These are phyloP conservation scores for Geranomyces variabilis DNA, from an alignment of 192 early-diverging fungal genomes.

Conservation along the genomic window DNA sequence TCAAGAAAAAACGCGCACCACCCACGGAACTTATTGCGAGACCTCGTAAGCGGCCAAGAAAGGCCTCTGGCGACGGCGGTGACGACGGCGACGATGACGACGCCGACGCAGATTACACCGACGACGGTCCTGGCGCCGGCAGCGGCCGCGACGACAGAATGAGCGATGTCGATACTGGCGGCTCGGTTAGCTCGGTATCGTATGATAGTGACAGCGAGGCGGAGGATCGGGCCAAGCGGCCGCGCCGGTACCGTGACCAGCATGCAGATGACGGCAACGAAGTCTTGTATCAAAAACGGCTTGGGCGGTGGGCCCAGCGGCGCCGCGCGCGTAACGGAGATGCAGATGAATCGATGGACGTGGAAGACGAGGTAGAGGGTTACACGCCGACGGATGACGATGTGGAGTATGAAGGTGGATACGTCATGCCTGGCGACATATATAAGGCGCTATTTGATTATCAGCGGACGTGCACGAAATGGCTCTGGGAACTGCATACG, in stretches of 20 bases:
- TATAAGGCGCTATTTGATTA: slow-evolving; percentile 83
- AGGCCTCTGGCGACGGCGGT: slow-evolving; percentile 32
- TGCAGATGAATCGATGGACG: slow-evolving; percentile 7
- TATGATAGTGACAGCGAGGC: slow-evolving; percentile 25
- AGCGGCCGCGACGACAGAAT: neutral
- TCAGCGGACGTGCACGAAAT: slow-evolving; percentile 81
- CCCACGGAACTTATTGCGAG: neutral
- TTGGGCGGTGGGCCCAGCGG: slow-evolving; percentile 56
- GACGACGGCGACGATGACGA: slow-evolving; percentile 22
- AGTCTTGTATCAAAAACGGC: slow-evolving; percentile 53
- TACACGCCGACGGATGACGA: slow-evolving; percentile 59
- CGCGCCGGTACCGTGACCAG: slow-evolving; percentile 11
- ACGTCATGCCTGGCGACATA: slow-evolving; percentile 79
- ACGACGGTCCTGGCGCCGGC: slow-evolving; percentile 19
- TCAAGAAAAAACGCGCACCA: slow-evolving; percentile 53
- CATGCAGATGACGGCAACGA: slow-evolving; percentile 74
- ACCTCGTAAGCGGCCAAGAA: slow-evolving; percentile 9
- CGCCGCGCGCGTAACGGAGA: no score
- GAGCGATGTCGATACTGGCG: slow-evolving; percentile 9
- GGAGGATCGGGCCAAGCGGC: slow-evolving; percentile 17
- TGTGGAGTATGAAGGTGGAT: slow-evolving; percentile 52
- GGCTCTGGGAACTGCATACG: slow-evolving; percentile 87
- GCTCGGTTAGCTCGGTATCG: slow-evolving; percentile 12
- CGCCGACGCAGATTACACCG: slow-evolving; percentile 14
- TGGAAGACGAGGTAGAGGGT: no score